Base-by-base conservation (phyloP, 1,139 yeast species). In the Yamadazyma diddensiae region DNA sequence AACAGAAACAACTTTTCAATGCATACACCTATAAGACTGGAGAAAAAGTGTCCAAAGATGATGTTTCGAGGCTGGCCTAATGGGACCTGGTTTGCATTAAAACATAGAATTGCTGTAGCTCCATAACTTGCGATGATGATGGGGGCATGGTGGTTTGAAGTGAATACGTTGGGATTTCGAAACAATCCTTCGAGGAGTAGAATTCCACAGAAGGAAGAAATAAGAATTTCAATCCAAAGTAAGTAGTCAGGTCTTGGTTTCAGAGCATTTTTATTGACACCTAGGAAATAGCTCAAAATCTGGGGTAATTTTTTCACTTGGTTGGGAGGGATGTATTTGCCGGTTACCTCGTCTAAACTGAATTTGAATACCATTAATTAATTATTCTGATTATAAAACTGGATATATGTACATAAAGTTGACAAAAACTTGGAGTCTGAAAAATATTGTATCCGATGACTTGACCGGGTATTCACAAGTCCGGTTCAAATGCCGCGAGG, bases 41-140 rank as follows among this genome's bases (percentile, higher is more conserved):
- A 55, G 3, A 77, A 18, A 41, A 80, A 63, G 30, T 79, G 82
- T 3, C 87, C 87, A 31, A 72, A 34, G 5, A 80, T 38, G 0
- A 80, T 60, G 49, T 73, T 77, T 34, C 87, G 55, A 1, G 88
- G 88, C 54, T 81, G 88, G 1, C 85, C 79, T 31, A 81, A 57
- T 1, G 88, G 87, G 0, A 73, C 73, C 28, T 55, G 68, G 12
- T 63, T 59, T 0, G 78, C 73, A 48, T 80, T 80, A 54, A 74
- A 81, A 29, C 79, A 62, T 15, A 81, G 58, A 24, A 81, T 73
- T 3, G 86, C 83, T 1, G 81, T 62, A 1, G 88, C 88, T 9
- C 84, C 86, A 45, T 71, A 77, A 42, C 77, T 67, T 2, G 87
- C 86, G 22, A 80, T 62, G 6, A 80, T 60, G n/a, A 64, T 55